Conservation (phyloP, 2,329 filamentous ascomycete genomes). For the Acrocalymma vagum region DNA sequence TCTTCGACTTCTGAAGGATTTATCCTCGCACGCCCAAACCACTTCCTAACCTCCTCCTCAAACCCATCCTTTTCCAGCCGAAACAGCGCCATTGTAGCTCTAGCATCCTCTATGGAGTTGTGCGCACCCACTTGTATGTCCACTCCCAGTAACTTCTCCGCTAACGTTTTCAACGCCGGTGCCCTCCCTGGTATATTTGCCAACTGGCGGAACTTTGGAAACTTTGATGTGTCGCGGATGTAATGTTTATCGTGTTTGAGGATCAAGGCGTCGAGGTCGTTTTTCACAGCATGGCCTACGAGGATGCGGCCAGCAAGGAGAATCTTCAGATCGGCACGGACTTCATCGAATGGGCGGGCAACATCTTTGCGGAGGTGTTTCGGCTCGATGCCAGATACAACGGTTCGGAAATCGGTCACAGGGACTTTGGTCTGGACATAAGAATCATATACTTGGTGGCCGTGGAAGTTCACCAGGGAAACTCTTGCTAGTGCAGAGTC, state of each 20-base stretch:
- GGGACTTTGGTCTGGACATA: constrained; percentile 81
- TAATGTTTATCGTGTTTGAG: constrained; percentile 81
- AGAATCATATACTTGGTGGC: constrained; percentile 91
- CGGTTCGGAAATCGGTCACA: constrained; percentile 90
- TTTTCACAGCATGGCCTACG: constrained; percentile 83
- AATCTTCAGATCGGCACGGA: constrained; percentile 74
- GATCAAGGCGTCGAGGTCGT: constrained; percentile 77
- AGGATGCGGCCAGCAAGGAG: constrained; percentile 77
- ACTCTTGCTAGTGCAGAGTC: constrained; percentile 84
- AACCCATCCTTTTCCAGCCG: constrained; percentile 83
- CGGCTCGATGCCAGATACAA: constrained; percentile 81
- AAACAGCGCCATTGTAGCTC: constrained; percentile 90
- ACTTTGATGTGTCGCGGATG: constrained; percentile 84
- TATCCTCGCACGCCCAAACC: constrained; percentile 54
- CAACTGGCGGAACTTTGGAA: constrained; percentile 76
- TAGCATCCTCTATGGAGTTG: constrained; percentile 77
- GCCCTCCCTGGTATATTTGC: constrained; percentile 68
- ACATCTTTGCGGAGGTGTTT: constrained; percentile 69
- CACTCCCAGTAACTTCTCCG: constrained; percentile 64
- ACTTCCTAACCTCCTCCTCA: constrained; percentile 79
- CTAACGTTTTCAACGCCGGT: constrained; percentile 70
- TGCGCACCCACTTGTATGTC: constrained; percentile 69
- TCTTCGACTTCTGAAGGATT: constrained; percentile 32
- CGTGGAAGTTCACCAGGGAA: constrained; percentile 93
- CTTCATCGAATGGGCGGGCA: constrained; percentile 71